A percentile compares a stretch with the other conserved stretches of the same genome.
Evolutionary conservation across 2,329 filamentous ascomycete genomes (phyloP).

Genomic region (Aspergillus sp.): DNA sequence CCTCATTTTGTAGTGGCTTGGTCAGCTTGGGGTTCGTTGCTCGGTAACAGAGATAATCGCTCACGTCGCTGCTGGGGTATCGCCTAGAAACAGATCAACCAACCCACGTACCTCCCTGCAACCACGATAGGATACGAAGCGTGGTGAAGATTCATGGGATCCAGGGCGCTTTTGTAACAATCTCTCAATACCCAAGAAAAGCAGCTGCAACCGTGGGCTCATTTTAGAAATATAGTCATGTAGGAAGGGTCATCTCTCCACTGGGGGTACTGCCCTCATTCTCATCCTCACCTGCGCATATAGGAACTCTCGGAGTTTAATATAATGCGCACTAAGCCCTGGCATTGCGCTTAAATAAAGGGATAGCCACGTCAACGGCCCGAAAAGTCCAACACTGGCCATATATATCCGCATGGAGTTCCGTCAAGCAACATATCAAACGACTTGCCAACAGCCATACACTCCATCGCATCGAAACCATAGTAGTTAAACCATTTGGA

Average conservation of each 20-base stretch:
- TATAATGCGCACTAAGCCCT: conserved; percentile 14
- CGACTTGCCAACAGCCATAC: background rate
- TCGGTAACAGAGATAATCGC: background rate
- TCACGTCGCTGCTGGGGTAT: conserved; percentile 1
- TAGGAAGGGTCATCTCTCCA: too few relatives aligned
- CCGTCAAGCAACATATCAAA: background rate
- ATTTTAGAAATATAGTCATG: background rate
- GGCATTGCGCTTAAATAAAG: conserved; percentile 21
- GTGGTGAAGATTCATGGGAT: background rate
- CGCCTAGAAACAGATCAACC: background rate
- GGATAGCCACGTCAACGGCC: conserved; percentile 23
- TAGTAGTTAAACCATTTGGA: conserved; percentile 4
- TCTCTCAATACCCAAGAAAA: background rate
- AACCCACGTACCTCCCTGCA: background rate
- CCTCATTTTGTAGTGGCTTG: background rate
- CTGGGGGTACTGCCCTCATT: background rate
- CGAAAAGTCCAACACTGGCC: conserved; percentile 17
- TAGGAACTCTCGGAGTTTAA: conserved; percentile 12
- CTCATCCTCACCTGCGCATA: background rate
- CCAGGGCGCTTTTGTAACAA: background rate
- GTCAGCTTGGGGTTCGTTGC: background rate
- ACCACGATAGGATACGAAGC: conserved; percentile 1
- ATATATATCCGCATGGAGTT: conserved; percentile 4
- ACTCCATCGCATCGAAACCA: background rate
- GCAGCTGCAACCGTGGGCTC: background rate